Conservation (phyloP, 2,329 filamentous ascomycete species). For the Thelonectria rubi region DNA sequence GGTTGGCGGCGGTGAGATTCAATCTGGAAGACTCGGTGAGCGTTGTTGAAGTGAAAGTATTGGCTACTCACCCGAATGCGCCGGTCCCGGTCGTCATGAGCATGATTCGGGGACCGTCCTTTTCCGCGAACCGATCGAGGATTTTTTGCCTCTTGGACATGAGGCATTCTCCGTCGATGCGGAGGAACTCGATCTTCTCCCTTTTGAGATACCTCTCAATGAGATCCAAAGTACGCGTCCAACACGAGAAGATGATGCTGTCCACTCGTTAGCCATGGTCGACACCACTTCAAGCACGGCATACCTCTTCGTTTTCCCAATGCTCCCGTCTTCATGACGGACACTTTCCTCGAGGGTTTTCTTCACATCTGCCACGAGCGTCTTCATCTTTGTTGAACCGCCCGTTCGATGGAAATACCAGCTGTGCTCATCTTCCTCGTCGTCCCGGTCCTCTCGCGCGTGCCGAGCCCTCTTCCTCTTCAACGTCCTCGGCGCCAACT, state of each 20-base stretch:
- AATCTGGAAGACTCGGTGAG: slow-evolving; percentile 42
- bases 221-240: slow-evolving; percentile 54
- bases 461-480: not conserved
- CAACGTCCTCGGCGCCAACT: not conserved
- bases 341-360: slow-evolving; percentile 11
- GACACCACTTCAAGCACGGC: not conserved
- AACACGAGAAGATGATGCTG: slow-evolving; percentile 58
- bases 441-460: not conserved
- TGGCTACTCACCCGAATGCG: slow-evolving; percentile 54
- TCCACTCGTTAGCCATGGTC: not conserved
- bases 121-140: slow-evolving; percentile 49
- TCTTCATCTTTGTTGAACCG: slow-evolving; percentile 47
- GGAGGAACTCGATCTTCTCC: slow-evolving; percentile 43
- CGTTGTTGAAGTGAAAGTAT: rapidly evolving
- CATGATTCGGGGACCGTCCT: slow-evolving; percentile 47
- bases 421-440: slow-evolving; percentile 24
- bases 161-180: slow-evolving; percentile 56
- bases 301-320: slow-evolving; percentile 11
- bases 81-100: slow-evolving; percentile 64
- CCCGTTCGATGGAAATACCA: slow-evolving; percentile 42
- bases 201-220: slow-evolving; percentile 44
- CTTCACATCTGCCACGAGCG: slow-evolving; percentile 44
- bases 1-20: slow-evolving; percentile 58
- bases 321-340: not conserved
- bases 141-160: slow-evolving; percentile 49